Base-by-base conservation (phyloP, 495 filamentous ascomycete genomes). In the Hamigera avellanea region DNA sequence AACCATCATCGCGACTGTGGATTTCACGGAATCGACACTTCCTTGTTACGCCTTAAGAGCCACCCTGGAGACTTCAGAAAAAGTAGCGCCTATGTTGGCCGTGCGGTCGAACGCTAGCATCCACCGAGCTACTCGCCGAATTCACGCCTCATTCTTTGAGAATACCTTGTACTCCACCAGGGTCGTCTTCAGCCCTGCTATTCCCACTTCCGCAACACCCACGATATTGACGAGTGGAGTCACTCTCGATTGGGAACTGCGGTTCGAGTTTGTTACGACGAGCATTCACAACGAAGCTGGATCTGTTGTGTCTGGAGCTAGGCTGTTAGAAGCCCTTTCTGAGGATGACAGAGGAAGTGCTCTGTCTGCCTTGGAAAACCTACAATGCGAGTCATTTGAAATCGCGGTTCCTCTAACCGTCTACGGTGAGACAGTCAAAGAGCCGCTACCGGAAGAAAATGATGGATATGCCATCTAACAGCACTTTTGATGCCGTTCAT, bases 161-260 rank as follows among this genome's bases (percentile, higher is more conserved):
- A 83, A 83, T 29, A 83, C 81, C 0, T 62, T 95, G 7, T 93
- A 80, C 46, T 73, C 86, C 1, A 67, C 78, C 7, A 69, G 85
- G n/a, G 62, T 89, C 0, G 72, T 81, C 2, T 93, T 95, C 49
- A 75, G 64, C 12, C 82, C 83, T 2, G 80, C 81, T 0, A 83
- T 98, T 23, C 93, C 93, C 1, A 62, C 76, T 13, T 62, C 65
- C 16, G 83, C 83, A 7, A 94, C 86, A 6, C 93, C 91, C 0
- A 82, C 86, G 33, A 91, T 96, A 48, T 68, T 86, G 8, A 98
- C 91, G 1, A 89, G 73, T 33, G 87, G 85, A 3, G 75, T 98
- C 1, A 80, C 75, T 40, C 62, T 88, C 21, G 81, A 81, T 42
- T 98, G 91, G 91, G 80, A 77, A 57, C 54, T 98, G 8, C 64